phyloP scores from a whole-genome alignment of 345 rosid species.

The Populus davidiana region DNA sequence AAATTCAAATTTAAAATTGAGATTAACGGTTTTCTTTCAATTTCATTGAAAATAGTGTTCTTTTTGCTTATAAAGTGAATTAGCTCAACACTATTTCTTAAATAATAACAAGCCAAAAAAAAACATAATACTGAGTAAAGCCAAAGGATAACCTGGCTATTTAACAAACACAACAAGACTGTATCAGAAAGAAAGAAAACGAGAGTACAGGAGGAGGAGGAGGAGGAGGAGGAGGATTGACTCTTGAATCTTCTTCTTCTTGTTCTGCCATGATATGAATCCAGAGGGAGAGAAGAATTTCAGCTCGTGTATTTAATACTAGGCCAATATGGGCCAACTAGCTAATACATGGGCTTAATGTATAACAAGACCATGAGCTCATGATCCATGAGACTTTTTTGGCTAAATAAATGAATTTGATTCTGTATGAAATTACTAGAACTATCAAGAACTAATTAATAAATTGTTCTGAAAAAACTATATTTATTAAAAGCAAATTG shows the following conservation, averaged over 20 bases:
- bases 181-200: conserved; percentile 3
- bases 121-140: background rate
- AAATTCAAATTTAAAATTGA: no score
- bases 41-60: no score
- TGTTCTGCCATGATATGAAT: conserved; percentile 18
- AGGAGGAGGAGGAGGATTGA: conserved; percentile 15
- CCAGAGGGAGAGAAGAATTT: background rate
- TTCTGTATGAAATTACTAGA: no score
- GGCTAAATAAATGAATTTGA: no score
- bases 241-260: conserved; percentile 11
- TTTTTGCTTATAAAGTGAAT: background rate
- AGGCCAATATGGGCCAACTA: no score
- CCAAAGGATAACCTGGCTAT: background rate
- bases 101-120: background rate
- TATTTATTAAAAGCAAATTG: no score
- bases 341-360: no score
- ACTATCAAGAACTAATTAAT: no score
- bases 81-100: background rate
- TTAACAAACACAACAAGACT: background rate
- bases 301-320: background rate
- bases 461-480: background rate
- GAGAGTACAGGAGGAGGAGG: conserved; percentile 20
- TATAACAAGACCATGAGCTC: no score
- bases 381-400: no score
- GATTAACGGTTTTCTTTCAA: no score